Conservation (phyloP, 2,329 filamentous ascomycete genomes). For the Lecanicillium sp. region DNA sequence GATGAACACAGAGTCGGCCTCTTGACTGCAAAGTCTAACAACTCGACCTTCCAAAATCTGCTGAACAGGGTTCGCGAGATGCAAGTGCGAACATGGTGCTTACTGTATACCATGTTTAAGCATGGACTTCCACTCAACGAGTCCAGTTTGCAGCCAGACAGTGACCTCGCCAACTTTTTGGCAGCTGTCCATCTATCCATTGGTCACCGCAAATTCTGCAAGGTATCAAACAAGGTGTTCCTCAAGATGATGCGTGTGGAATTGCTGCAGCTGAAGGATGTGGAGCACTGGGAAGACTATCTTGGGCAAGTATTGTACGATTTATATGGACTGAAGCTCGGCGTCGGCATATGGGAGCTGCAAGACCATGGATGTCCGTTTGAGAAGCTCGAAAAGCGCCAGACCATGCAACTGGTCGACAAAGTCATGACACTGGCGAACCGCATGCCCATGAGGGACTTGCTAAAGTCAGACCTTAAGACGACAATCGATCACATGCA, state of each 20-base stretch:
- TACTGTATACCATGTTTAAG: constrained; percentile 74
- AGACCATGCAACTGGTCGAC: constrained; percentile 74
- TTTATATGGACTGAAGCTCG: constrained; percentile 71
- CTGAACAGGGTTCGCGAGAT: constrained; percentile 73
- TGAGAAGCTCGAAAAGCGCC: constrained; percentile 71
- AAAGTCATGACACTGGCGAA: constrained; percentile 75
- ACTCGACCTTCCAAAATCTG: constrained; percentile 43
- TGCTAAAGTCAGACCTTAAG: constrained; percentile 86
- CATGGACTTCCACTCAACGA: constrained; percentile 64
- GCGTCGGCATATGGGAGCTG: constrained; percentile 55
- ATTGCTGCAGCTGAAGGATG: constrained; percentile 63
- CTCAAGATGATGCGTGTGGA: constrained; percentile 84
- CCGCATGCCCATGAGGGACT: constrained; percentile 79
- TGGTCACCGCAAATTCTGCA: constrained; percentile 79
- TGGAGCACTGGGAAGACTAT: constrained; percentile 79
- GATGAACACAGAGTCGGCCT: constrained; percentile 79
- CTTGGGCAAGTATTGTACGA: constrained; percentile 80
- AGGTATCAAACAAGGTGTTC: constrained; percentile 76
- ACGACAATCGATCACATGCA: constrained; percentile 90
- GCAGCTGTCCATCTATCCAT: constrained; percentile 76
- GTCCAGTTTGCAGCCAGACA: constrained; percentile 56
- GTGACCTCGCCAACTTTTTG: constrained; percentile 71
- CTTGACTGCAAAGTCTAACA: constrained; percentile 47
- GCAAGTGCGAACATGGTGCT: constrained; percentile 78
- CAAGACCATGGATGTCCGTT: constrained; percentile 72